Percentiles rank a stretch among this genome's conserved stretches.
phyloP scores from a whole-genome alignment of 345 rosid genomes.

The Kandelia obovata region DNA sequence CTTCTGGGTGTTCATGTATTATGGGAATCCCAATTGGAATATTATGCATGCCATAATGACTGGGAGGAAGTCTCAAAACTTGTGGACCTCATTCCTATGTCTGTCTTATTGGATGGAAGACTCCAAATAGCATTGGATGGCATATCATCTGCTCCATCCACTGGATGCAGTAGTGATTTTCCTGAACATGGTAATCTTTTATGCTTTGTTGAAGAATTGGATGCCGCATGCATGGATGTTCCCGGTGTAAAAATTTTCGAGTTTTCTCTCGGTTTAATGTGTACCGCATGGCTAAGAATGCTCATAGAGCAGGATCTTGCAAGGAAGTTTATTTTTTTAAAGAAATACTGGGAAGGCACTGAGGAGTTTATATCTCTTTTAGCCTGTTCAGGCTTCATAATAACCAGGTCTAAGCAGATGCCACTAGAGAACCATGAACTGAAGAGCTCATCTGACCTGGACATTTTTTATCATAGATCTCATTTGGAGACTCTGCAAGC shows the following conservation, averaged over 20 bases:
- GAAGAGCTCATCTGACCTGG: constrained; percentile 42
- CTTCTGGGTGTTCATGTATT: constrained; percentile 88
- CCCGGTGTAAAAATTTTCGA: constrained; percentile 70
- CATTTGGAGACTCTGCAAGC: constrained; percentile 42
- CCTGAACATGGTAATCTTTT: constrained; percentile 50
- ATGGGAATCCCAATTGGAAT: constrained; percentile 96
- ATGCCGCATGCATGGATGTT: constrained; percentile 72
- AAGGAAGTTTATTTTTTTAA: constrained; percentile 65
- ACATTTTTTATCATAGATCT: constrained; percentile 37
- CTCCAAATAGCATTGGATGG: constrained; percentile 74
- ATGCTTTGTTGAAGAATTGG: constrained; percentile 69
- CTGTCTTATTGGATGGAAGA: constrained; percentile 62
- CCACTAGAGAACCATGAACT: constrained; percentile 39
- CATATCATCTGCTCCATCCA: constrained; percentile 44
- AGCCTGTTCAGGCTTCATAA: constrained; percentile 73
- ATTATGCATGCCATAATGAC: constrained; percentile 76
- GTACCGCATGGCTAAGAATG: constrained; percentile 70
- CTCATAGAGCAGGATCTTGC: constrained; percentile 86
- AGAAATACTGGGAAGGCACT: constrained; percentile 84
- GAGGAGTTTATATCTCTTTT: constrained; percentile 65
- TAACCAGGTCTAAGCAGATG: constrained; percentile 35
- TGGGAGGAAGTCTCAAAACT: constrained; percentile 87
- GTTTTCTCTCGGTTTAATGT: constrained; percentile 47
- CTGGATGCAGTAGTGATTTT: constrained; percentile 38
- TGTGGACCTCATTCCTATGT: constrained; percentile 67